These are phyloP conservation scores for Musa balbisiana DNA, from an alignment of 202 grass and related monocot genomes.

Conservation along the genomic window DNA sequence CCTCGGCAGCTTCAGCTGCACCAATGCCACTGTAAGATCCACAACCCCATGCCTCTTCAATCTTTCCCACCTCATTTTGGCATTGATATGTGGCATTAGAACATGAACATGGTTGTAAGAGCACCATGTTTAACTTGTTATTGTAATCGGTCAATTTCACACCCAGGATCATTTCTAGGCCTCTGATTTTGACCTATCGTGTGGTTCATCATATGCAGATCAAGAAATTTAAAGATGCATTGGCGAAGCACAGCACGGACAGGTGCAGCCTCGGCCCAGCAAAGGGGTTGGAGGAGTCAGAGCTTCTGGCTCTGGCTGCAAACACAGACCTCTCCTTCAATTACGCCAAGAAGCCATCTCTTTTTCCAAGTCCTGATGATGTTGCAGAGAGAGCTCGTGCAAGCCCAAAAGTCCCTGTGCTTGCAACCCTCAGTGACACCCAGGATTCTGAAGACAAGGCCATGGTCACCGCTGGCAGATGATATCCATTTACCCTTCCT, in stretches of 20 bases:
- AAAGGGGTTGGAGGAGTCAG: conserved; percentile 56
- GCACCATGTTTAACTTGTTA: neutral
- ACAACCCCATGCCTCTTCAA: neutral
- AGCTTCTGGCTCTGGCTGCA: conserved; percentile 53
- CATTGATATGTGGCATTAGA: too few species aligned
- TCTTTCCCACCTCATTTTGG: neutral
- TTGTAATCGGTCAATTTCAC: too few species aligned
- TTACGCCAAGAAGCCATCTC: conserved; percentile 49
- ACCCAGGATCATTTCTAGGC: too few species aligned
- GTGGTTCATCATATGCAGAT: conserved; percentile 35
- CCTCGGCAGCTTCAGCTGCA: conserved; percentile 84
- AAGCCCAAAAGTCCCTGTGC: neutral
- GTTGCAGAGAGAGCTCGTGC: conserved; percentile 9
- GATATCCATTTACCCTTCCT: too few species aligned
- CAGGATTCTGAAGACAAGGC: too few species aligned
- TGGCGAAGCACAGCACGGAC: conserved; percentile 71
- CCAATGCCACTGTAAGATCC: conserved; percentile 68
- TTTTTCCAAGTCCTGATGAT: conserved; percentile 18
- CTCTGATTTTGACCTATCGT: too few species aligned
- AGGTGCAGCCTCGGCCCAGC: conserved; percentile 62
- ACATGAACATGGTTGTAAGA: neutral
- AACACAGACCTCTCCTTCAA: conserved; percentile 78
- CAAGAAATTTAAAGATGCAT: conserved; percentile 70
- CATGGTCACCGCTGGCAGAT: too few species aligned
- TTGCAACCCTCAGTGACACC: too few species aligned